Evolutionary conservation across 176 grass and related monocot species (phyloP).

Genomic region (Canna indica): DNA sequence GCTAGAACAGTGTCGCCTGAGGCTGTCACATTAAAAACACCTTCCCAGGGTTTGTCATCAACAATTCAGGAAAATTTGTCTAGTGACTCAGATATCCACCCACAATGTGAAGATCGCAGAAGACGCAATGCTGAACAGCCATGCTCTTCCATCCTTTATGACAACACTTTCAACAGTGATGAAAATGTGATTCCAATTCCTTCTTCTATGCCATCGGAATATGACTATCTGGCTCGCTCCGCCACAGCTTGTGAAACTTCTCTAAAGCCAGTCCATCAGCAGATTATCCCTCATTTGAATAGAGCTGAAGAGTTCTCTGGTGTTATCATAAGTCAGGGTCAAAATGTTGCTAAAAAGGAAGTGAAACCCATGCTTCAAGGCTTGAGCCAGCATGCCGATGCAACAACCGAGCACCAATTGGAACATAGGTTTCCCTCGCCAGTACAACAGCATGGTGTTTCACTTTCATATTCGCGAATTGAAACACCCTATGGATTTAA

Average conservation of each 20-base stretch:
- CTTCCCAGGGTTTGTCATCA: conserved; percentile 1
- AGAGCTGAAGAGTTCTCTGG: background rate
- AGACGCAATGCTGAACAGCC: conserved; percentile 11
- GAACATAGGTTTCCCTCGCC: background rate
- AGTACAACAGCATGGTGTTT: conserved; percentile 1
- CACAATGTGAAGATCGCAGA: conserved; percentile 13
- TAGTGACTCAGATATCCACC: conserved; percentile 3
- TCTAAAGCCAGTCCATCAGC: conserved; percentile 24
- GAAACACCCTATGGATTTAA: conserved; percentile 4
- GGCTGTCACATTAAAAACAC: background rate
- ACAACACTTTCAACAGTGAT: background rate
- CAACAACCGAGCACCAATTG: conserved; percentile 11
- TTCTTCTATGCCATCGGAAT: conserved; percentile 32
- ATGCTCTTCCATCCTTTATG: conserved; percentile 2
- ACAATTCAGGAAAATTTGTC: conserved; percentile 17
- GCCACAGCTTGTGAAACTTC: background rate
- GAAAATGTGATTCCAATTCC: conserved; percentile 9
- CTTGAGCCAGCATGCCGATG: background rate
- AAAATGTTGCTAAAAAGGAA: conserved; percentile 21
- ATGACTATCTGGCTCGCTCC: background rate
- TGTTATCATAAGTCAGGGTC: conserved; percentile 14
- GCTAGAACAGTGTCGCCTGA: background rate
- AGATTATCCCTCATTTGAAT: background rate
- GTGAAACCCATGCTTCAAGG: background rate
- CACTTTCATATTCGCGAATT: conserved; percentile 5